Evolutionary conservation across 805 yeast genomes (phyloP), one percentile per base, ranked within the genome.

Genomic region (Spathaspora sp.): DNA sequence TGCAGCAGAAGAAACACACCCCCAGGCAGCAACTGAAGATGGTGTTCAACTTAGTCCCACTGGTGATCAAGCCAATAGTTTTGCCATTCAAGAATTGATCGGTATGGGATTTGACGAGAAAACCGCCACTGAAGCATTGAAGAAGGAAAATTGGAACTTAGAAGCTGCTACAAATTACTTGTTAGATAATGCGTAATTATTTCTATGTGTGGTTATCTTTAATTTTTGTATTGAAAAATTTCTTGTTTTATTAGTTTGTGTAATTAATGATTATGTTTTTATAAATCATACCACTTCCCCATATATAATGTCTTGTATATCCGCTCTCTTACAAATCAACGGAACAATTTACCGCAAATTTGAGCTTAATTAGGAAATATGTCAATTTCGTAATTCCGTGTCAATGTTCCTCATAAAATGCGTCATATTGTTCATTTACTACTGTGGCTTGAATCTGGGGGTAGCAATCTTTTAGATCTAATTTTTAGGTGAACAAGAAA

Each of bases 91-190:
- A 58, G 96, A 92, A 66, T 73, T 92, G 55, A 82, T 83, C 19
- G 91, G 92, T 35, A 92, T 92, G 97, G 98, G 98, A 2, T 92
- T 92, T 63, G 79, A 82, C 16, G 77, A 79, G 56, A 73, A 75
- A 0, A 85, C 83, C 49, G 90, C 93, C 1, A 59, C 78, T 6
- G 77, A 74, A 10, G 97, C 97, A 6, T 74, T 92, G 51, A 76
- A 81, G 58, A 77, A 72, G 62, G 83, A 85, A 57, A 75, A 82
- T 52, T 88, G 93, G 89, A 81, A 87, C 61, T 68, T 91, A 51
- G 91, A 86, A 56, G 85, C 85, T 51, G 97, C 98, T n/a, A 88
- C 97, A 1, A 92, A 92, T 65, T 83, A 76, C 61, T 73, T 92
- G 56, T 72, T 91, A 56, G 97, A 91, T 62, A 76, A 82, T 54